Percentiles rank a stretch among this genome's conserved stretches.
Evolutionary conservation across 1,284 basidiomycete species (phyloP).

Genomic region (Mycena sp.): DNA sequence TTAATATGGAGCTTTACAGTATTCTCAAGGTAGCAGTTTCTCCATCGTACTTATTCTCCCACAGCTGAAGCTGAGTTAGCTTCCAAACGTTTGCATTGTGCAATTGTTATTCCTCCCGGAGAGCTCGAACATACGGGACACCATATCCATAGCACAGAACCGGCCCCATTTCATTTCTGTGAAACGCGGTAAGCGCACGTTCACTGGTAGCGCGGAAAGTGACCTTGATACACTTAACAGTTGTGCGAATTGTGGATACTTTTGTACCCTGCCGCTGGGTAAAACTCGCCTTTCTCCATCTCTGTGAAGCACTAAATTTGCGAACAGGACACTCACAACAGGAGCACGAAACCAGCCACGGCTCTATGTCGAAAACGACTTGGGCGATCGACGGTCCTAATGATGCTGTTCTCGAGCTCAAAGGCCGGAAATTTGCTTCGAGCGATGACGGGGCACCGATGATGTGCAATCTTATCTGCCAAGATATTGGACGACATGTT

Average conservation of each 20-base stretch:
- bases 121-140: conserved; percentile 51
- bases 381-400: conserved; percentile 67
- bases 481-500: conserved; percentile 60
- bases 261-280: conserved; percentile 67
- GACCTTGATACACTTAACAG: conserved; percentile 1
- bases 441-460: conserved; percentile 72
- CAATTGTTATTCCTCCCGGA: conserved; percentile 54
- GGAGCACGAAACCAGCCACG: conserved; percentile 70
- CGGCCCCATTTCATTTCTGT: conserved; percentile 58
- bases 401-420: conserved; percentile 57
- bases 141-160: conserved; percentile 57
- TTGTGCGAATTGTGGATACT: conserved; percentile 67
- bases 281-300: neutral
- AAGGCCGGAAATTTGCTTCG: conserved; percentile 62
- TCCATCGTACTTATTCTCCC: neutral
- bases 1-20: conserved; percentile 33
- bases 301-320: neutral
- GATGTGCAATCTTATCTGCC: conserved; percentile 69
- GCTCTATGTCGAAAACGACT: conserved; percentile 65
- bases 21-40: conserved; percentile 45
- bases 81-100: conserved; percentile 58
- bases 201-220: conserved; percentile 51
- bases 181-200: conserved; percentile 60
- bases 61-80: conserved; percentile 40
- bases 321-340: conserved; percentile 63